Evolutionary conservation across 2,329 filamentous ascomycete species (phyloP).

Genomic region (Epichloe festucae): DNA sequence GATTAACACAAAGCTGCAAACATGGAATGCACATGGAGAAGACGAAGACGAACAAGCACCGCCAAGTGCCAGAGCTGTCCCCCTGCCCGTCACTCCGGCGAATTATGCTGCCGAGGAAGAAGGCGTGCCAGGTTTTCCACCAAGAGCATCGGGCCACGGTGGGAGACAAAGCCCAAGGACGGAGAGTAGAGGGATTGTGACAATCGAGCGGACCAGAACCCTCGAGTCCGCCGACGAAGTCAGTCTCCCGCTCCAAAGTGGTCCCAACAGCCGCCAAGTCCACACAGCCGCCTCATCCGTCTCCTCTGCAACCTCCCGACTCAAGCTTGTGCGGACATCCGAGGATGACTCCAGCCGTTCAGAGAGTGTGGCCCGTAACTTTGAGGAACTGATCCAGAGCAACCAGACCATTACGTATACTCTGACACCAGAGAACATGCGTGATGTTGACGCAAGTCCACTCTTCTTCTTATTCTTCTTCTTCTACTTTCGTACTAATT

Average conservation of each 20-base stretch:
- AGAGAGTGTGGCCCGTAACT: conserved; percentile 51
- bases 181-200: conserved; percentile 25
- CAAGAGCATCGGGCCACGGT: conserved; percentile 15
- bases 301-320: conserved; percentile 35
- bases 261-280: conserved; percentile 21
- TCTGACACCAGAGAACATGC: conserved; percentile 66
- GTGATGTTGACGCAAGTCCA: conserved; percentile 54
- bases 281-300: conserved; percentile 39
- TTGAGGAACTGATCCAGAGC: conserved; percentile 71
- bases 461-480: background rate
- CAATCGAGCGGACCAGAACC: conserved; percentile 24
- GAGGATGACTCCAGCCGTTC: conserved; percentile 40
- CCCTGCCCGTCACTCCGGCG: conserved; percentile 5
- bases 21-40: background rate
- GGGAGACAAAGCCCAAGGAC: conserved; percentile 14
- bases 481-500: background rate
- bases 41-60: background rate
- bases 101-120: conserved; percentile 20
- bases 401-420: conserved; percentile 76
- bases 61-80: background rate
- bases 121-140: conserved; percentile 18
- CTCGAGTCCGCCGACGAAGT: conserved; percentile 26
- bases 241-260: conserved; percentile 10
- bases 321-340: conserved; percentile 42
- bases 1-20: background rate